phyloP scores from a whole-genome alignment of 1,284 basidiomycete genomes.

The Coniferiporia weirii region DNA sequence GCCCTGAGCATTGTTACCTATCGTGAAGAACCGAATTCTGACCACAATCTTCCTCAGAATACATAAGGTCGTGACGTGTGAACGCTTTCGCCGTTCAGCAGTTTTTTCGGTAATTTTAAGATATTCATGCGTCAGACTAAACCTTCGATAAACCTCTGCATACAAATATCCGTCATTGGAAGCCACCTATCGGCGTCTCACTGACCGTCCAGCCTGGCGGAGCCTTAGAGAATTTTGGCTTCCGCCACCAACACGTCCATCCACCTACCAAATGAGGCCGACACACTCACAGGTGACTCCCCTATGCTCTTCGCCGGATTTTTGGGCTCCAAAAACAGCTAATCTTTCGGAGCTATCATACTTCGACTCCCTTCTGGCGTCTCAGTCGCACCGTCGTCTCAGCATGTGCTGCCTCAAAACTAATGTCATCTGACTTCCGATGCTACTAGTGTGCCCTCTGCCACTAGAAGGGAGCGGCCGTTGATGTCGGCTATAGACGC shows the following conservation, averaged over 20 bases:
- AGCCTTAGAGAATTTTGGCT: slow-evolving; percentile 9
- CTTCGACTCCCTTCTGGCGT: background rate
- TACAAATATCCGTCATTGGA: background rate
- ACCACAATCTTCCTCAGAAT: too few relatives aligned
- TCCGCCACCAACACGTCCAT: background rate
- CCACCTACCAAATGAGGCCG: background rate
- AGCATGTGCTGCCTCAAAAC: background rate
- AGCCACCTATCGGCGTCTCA: background rate
- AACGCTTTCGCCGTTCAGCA: too few relatives aligned
- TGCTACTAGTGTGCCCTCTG: background rate
- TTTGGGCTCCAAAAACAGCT: too few relatives aligned
- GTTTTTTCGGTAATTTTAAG: background rate
- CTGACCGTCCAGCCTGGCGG: slow-evolving; percentile 2
- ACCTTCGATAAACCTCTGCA: background rate
- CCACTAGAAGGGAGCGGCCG: too few relatives aligned
- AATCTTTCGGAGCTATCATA: background rate
- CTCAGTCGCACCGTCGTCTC: background rate
- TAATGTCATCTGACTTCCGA: background rate
- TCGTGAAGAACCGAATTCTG: too few relatives aligned
- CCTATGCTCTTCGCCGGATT: too few relatives aligned
- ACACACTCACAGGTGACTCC: too few relatives aligned
- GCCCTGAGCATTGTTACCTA: too few relatives aligned
- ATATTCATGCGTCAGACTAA: background rate
- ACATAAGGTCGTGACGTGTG: too few relatives aligned
- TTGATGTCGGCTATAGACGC: background rate